Base-by-base conservation (phyloP, 2,329 filamentous ascomycete species). In the Trichocomaceae sp. region DNA sequence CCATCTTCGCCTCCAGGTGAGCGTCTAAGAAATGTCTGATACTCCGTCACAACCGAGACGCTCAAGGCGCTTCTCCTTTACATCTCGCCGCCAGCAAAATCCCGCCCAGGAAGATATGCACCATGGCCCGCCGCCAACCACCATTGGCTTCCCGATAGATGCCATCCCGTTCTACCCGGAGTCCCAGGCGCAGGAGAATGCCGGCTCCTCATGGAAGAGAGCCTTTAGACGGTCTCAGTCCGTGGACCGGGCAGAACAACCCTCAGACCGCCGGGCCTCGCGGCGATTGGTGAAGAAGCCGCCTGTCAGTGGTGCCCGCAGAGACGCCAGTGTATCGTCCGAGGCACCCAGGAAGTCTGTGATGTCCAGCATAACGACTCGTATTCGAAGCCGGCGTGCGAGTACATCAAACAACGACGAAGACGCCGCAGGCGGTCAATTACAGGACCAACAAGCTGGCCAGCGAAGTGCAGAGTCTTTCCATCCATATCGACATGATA, bases 201-300 rank as follows among this genome's bases (percentile, higher is more conserved):
- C 57, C 23, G 58, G 62, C 1, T 59, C 62, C 5, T 63, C 60
- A 9, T 61, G 57, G 63, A 59, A 58, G 7, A 64, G 61, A 52
- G 52, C 46, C 44, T 60, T 47, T 26, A 56, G 51, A 52, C 60
- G 57, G 46, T 46, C 47, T 19, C 54, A 52, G 46, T 56, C 54
- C 3, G 50, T 56, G 22, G 53, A 50, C 17, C 54, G 49, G 8
- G 22, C 44, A 29, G 54, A 50, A n/a, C 22, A 19, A 5, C 56
- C 41, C 15, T 22, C 50, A 19, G 26, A 58, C 44, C 65, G 62
- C 45, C 61, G 63, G 41, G 59, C 59, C 15, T 57, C 66, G 31
- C 67, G 66, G 2, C 68, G 69, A 31, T 59, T 72, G 15, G 66
- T 63, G 15, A 72, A 71, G 55, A 72, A 69, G 55, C 66, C 69